Base-by-base conservation (phyloP, 2,329 filamentous ascomycete species). In the Hymenoscyphus infarciens region DNA sequence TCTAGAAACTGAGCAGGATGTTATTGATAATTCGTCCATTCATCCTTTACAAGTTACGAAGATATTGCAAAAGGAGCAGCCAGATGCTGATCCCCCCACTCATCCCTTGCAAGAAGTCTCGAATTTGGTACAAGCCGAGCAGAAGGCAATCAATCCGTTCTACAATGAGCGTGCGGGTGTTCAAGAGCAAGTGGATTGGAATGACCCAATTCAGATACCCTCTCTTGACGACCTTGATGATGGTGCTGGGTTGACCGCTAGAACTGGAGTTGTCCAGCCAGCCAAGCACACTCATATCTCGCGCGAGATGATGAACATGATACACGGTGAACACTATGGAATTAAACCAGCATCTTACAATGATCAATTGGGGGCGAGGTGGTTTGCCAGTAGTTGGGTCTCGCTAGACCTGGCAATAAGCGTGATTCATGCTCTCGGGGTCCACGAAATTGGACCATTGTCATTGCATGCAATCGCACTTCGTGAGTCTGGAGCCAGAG, bases 351-450 rank as follows among this genome's bases (percentile, higher is more conserved):
- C 82, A 64, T 75, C 76, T 8, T 83, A 86, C 66, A 88, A 84
- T 70, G 91, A 95, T 73, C 76, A 79, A 0, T 82, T 96, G 33
- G 88, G 90, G 19, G 89, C 92, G n/a, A 84, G 87, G 66, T 86
- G 92, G 78, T 93, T 97, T 73, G 92, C 92, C 10, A 89, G 87
- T 1, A 87, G 81, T 62, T 89, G 90, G 74, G 82, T 95, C 25
- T 84, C 87, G 1, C 79, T 92, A 10, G 86, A 93, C 61, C 83
- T 88, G 67, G 85, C 91, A 29, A 85, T 96, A 61, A 83, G 83
- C 38, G 82, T 90, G 6, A 78, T 95, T 19, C 81, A 83, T 61
- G 85, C 89, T 69, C 83, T 96, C 59, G 90, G 90, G 1, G 79
- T 96, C 5, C 80, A 85, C 56, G 78, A 81, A 39, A 88, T 97